Evolutionary conservation across 306 rosid species (phyloP).

Genomic region (Ormosia semicastrata): DNA sequence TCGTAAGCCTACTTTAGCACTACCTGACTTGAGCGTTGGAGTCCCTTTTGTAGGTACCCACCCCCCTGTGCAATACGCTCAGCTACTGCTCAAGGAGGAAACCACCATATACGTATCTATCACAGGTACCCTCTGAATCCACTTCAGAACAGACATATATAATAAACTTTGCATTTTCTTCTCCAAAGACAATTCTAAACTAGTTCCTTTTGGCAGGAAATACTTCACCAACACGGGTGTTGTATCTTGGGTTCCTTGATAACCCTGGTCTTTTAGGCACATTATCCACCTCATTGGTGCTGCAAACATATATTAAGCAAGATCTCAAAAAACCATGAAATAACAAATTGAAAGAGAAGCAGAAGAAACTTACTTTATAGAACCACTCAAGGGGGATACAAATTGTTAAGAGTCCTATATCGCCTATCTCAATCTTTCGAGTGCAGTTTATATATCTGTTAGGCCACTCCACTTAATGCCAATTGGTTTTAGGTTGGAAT

Average conservation of each 20-base stretch:
- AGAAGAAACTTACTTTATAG: constrained; percentile 25
- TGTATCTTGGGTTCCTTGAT: constrained; percentile 54
- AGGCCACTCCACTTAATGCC: too few relatives aligned
- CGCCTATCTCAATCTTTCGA: too few relatives aligned
- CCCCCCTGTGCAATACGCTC: too few relatives aligned
- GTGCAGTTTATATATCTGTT: too few relatives aligned
- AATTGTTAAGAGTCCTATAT: too few relatives aligned
- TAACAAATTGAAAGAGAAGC: constrained; percentile 1
- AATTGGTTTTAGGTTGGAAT: too few relatives aligned
- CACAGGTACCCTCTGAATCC: too few relatives aligned
- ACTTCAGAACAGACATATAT: constrained; percentile 5
- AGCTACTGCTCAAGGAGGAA: too few relatives aligned
- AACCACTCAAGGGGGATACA: background rate
- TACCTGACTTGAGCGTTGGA: too few relatives aligned
- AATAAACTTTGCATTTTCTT: constrained; percentile 79
- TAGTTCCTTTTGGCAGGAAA: constrained; percentile 57
- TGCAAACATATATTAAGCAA: constrained; percentile 32
- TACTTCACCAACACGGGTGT: constrained; percentile 71
- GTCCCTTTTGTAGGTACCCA: too few relatives aligned
- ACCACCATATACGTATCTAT: too few relatives aligned
- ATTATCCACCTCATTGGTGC: constrained; percentile 36
- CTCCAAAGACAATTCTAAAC: constrained; percentile 44
- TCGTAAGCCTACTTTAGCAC: too few relatives aligned
- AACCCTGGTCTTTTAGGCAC: constrained; percentile 44
- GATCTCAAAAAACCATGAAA: constrained; percentile 5